Base-by-base conservation (phyloP, 1,139 yeast species). In the Blastobotrys proliferans region DNA sequence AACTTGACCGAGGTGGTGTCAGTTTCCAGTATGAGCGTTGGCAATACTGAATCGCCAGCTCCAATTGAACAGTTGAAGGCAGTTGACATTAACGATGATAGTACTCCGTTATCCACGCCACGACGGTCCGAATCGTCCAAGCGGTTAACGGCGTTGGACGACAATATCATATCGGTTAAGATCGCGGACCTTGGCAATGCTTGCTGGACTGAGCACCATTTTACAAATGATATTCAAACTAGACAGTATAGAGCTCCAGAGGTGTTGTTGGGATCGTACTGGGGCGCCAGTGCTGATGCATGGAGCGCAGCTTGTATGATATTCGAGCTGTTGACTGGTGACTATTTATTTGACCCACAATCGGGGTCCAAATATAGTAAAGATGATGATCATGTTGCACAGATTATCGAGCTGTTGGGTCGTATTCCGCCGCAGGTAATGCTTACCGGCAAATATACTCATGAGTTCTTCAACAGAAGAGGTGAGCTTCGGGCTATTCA, bases 141-240 rank as follows among this genome's bases (percentile, higher is more conserved):
- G n/a, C 13, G 40, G 16, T 21, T 35, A 10, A 40, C 39, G 13
- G 41, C 41, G 14, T 19, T 38, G 6, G 41, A 38, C 10, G 46
- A 43, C n/a, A 28, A 43, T 22, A 30, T 56, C 9, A 69, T 77
- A 39, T 69, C 70, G 18, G 80, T 79, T 41, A 86, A 85, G 61
- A 76, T 86, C 45, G 95, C 94, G 2, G 95, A 86, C 59, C 70
- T 86, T 44, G 95, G 95, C 18, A 86, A 86, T 60, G 94, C 95
- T 0, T 84, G 95, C 52, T 83, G 83, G 76, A 69, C 74, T 8
- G 69, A 77, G 55, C 73, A 72, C 35, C 95, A 86, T 61, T 83
- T 82, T 63, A 83, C 94, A 14, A 77, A 83, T 61, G 92, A 83
- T 57, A 84, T 86, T 51, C 95, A 86, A 63, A 86, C 95, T 1